Evolutionary conservation across 1,139 yeast species (phyloP).

Genomic region (Magnusiomyces clavatus): DNA sequence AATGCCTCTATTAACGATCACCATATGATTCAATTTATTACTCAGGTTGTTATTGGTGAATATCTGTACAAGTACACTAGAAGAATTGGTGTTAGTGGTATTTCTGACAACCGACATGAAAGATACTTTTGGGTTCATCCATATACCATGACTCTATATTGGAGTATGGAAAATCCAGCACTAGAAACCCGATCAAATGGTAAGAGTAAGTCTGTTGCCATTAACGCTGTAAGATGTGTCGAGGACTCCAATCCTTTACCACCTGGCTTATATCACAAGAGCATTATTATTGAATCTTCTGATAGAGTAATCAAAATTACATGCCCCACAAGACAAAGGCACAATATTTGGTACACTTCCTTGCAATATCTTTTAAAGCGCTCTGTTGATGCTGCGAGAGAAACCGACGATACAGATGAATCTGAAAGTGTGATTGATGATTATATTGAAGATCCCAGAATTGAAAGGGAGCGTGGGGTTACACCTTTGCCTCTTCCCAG

Average conservation of each 20-base stretch:
- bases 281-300: slow-evolving; percentile 68
- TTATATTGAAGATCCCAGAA: slow-evolving; percentile 17
- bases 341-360: slow-evolving; percentile 87
- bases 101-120: slow-evolving; percentile 78
- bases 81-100: slow-evolving; percentile 64
- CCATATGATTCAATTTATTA: slow-evolving; percentile 76
- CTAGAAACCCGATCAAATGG: slow-evolving; percentile 39
- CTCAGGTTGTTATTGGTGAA: slow-evolving; percentile 92
- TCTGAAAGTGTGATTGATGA: slow-evolving; percentile 13
- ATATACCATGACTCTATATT: slow-evolving; percentile 78
- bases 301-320: slow-evolving; percentile 68
- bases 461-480: slow-evolving; percentile 4
- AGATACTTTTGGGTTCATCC: slow-evolving; percentile 97
- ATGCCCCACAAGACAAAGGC: slow-evolving; percentile 81
- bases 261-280: slow-evolving; percentile 80
- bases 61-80: slow-evolving; percentile 81
- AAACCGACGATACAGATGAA: slow-evolving; percentile 11
- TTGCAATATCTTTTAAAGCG: slow-evolving; percentile 68
- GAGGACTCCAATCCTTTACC: slow-evolving; percentile 85
- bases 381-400: slow-evolving; percentile 48
- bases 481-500: not conserved
- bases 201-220: slow-evolving; percentile 74
- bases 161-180: slow-evolving; percentile 82
- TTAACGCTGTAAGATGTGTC: slow-evolving; percentile 68
- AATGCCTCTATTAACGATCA: slow-evolving; percentile 47